phyloP scores from a whole-genome alignment of 2,329 filamentous ascomycete genomes.

The Coccinonectria pachysandricola region DNA sequence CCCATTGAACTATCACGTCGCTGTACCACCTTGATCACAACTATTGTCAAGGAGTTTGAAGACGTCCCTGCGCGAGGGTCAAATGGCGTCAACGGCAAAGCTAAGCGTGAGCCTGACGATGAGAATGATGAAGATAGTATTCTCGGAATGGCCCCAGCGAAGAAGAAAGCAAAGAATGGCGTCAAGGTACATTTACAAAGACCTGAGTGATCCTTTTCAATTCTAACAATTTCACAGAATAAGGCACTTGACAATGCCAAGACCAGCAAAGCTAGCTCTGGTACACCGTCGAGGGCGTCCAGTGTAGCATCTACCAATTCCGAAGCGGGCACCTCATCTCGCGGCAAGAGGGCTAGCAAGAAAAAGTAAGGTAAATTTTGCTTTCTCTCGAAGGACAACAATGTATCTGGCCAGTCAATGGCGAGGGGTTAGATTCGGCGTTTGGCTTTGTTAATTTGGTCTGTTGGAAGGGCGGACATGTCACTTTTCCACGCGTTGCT shows the following conservation, averaged over 20 bases:
- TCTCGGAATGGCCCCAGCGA: constrained; percentile 70
- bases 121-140: constrained; percentile 78
- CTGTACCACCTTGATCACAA: constrained; percentile 88
- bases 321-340: constrained; percentile 39
- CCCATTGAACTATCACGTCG: constrained; percentile 85
- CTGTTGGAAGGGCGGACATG: constrained; percentile 8
- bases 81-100: constrained; percentile 55
- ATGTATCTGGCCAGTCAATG: constrained; percentile 6
- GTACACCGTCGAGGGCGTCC: constrained; percentile 71
- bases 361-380: constrained; percentile 13
- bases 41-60: constrained; percentile 91
- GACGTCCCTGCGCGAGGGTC: constrained; percentile 43
- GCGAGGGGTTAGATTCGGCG: constrained; percentile 14
- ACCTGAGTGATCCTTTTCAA: background rate
- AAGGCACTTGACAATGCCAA: constrained; percentile 89
- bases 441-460: constrained; percentile 16
- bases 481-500: no score
- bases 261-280: constrained; percentile 64
- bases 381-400: constrained; percentile 3
- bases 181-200: constrained; percentile 56
- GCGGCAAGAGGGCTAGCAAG: constrained; percentile 30
- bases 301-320: constrained; percentile 74
- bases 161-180: constrained; percentile 88
- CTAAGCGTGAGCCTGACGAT: constrained; percentile 67
- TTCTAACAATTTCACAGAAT: constrained; percentile 49